Percentiles rank a stretch among this genome's conserved stretches.
These are phyloP conservation scores for Atalantia buxifolia DNA, from an alignment of 345 rosid genomes.

Conservation along the genomic window DNA sequence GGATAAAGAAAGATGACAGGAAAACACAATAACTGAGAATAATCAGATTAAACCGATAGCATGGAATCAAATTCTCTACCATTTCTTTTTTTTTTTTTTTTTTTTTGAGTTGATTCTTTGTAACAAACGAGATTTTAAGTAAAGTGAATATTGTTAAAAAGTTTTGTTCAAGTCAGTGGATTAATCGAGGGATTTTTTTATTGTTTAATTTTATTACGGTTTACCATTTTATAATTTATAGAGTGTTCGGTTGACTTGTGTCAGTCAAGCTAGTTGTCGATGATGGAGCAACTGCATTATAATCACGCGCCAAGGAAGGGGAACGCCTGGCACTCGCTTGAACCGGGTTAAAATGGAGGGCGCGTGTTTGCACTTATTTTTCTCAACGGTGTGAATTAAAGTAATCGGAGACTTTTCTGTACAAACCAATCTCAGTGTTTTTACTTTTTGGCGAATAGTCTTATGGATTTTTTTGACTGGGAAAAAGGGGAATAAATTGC, in stretches of 20 bases:
- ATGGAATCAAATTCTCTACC: constrained; percentile 35
- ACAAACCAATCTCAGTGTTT: neutral
- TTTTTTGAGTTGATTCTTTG: too few species aligned
- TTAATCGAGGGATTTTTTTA: too few species aligned
- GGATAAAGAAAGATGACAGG: constrained; percentile 20
- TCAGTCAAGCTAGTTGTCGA: neutral
- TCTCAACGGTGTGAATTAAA: too few species aligned
- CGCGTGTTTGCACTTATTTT: neutral
- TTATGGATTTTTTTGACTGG: neutral
- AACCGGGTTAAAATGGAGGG: neutral
- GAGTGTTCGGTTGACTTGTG: neutral
- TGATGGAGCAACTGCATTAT: neutral
- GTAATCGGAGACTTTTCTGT: too few species aligned
- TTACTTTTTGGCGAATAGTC: too few species aligned
- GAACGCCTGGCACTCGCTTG: neutral
- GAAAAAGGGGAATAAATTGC: too few species aligned
- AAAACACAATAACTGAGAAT: constrained; percentile 22
- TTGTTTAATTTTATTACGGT: neutral
- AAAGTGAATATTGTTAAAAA: too few species aligned
- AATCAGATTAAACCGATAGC: constrained; percentile 16
- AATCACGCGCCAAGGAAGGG: neutral
- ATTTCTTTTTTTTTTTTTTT: neutral
- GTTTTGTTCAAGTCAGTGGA: too few species aligned
- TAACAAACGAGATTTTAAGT: too few species aligned
- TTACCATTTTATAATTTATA: neutral